phyloP scores from a whole-genome alignment of 164 flowering plant genomes.

The Annona cherimola region DNA sequence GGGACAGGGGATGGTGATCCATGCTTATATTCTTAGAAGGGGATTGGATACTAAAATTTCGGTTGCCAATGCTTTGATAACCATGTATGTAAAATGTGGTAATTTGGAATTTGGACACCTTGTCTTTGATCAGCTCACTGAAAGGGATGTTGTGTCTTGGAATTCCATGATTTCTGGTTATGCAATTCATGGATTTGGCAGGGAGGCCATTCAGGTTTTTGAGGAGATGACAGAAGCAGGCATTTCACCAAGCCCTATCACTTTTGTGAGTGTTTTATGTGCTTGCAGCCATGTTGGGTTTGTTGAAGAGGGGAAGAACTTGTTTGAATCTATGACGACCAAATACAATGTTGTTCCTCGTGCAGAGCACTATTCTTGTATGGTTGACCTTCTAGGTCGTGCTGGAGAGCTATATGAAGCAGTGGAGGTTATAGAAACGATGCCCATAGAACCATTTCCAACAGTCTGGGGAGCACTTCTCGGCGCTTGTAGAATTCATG shows the following conservation, averaged over 20 bases:
- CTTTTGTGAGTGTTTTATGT: constrained; percentile 16
- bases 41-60: constrained; percentile 67
- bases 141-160: constrained; percentile 17
- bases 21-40: constrained; percentile 62
- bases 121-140: constrained; percentile 31
- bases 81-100: constrained; percentile 81
- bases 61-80: constrained; percentile 48
- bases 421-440: constrained; percentile 10
- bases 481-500: constrained; percentile 22
- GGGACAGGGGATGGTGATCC: constrained; percentile 65
- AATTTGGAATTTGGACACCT: constrained; percentile 37
- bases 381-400: constrained; percentile 27
- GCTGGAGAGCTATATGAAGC: constrained; percentile 22
- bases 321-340: constrained; percentile 11
- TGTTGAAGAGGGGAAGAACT: constrained; percentile 12
- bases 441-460: constrained; percentile 14
- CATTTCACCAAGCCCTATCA: constrained; percentile 10
- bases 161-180: constrained; percentile 20
- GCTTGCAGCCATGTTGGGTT: constrained; percentile 25
- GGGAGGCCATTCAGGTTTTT: constrained; percentile 12
- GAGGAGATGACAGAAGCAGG: constrained; percentile 9
- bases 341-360: constrained; percentile 4
- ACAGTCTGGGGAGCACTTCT: constrained; percentile 23
- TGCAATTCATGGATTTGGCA: constrained; percentile 18
- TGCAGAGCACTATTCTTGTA: constrained; percentile 20